Conservation (phyloP, 176 grass and related monocot species). For the Cenchrus purpureus region DNA sequence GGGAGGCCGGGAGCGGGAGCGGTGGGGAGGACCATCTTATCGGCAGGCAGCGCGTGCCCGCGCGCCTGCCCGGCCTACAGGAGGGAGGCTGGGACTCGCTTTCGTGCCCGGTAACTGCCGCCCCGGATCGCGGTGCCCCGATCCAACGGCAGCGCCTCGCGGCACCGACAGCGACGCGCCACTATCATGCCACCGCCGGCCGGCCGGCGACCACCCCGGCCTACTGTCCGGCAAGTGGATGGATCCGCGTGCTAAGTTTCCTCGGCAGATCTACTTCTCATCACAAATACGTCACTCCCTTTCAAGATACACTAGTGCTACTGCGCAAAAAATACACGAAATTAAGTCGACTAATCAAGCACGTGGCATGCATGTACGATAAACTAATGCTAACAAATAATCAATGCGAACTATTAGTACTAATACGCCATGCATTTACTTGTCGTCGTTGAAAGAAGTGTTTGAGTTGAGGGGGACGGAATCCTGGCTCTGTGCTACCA, state of each 20-base stretch:
- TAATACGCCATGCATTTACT: background rate
- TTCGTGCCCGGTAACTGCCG: slow-evolving; percentile 29
- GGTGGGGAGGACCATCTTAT: slow-evolving; percentile 36
- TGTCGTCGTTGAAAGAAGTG: background rate
- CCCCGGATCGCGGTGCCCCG: slow-evolving; percentile 40
- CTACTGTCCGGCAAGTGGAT: background rate
- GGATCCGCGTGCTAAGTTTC: background rate
- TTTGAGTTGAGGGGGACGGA: background rate
- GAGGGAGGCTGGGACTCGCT: slow-evolving; percentile 17
- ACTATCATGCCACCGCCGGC: too few relatives aligned
- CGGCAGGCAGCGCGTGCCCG: background rate
- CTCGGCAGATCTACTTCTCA: background rate
- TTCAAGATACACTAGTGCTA: too few relatives aligned
- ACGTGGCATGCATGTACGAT: background rate
- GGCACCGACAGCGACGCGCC: slow-evolving; percentile 17
- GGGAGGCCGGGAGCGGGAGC: too few relatives aligned
- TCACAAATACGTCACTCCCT: background rate
- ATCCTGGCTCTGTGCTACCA: background rate
- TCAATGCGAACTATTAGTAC: background rate
- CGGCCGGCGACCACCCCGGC: too few relatives aligned
- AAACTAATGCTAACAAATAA: background rate
- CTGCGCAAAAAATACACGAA: too few relatives aligned
- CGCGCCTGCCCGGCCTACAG: background rate
- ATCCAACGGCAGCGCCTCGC: slow-evolving; percentile 29
- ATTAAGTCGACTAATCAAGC: background rate